Evolutionary conservation across 768 basidiomycete species (phyloP).

Genomic region (Leccinum disarticulatum): DNA sequence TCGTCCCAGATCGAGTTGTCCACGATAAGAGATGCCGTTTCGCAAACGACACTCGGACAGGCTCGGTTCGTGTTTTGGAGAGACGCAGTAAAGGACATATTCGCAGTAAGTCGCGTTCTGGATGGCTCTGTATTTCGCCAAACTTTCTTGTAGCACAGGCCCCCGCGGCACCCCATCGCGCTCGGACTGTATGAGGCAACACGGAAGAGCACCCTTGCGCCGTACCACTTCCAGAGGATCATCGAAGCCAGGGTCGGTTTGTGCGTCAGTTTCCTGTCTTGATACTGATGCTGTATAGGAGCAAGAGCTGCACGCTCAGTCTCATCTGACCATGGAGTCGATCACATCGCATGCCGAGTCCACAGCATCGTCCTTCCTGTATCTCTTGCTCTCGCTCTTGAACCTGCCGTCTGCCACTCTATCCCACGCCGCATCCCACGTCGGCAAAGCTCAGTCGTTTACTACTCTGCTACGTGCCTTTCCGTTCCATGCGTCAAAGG

Average conservation of each 20-base stretch:
- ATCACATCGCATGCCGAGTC: slow-evolving; percentile 75
- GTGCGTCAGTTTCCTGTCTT: slow-evolving; percentile 11
- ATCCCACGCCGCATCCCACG: slow-evolving; percentile 79
- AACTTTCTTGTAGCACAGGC: slow-evolving; percentile 54
- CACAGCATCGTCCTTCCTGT: slow-evolving; percentile 75
- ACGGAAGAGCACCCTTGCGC: slow-evolving; percentile 48
- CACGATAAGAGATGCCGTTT: slow-evolving; percentile 72
- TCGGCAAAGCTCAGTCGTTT: slow-evolving; percentile 73
- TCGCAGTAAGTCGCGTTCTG: slow-evolving; percentile 48
- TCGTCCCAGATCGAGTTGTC: slow-evolving; percentile 69
- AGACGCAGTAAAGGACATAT: slow-evolving; percentile 69
- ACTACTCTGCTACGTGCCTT: slow-evolving; percentile 71
- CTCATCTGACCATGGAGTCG: slow-evolving; percentile 66
- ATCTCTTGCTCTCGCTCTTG: slow-evolving; percentile 70
- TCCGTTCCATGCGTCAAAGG: slow-evolving; percentile 72
- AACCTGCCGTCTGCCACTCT: slow-evolving; percentile 53
- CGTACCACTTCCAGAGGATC: slow-evolving; percentile 81
- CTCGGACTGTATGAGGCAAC: slow-evolving; percentile 65
- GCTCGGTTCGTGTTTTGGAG: slow-evolving; percentile 89
- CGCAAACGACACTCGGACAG: slow-evolving; percentile 71
- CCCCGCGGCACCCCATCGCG: slow-evolving; percentile 79
- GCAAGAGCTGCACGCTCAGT: slow-evolving; percentile 60
- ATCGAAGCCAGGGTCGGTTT: slow-evolving; percentile 75
- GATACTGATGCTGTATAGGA: slow-evolving; percentile 45
- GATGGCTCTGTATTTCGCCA: slow-evolving; percentile 8